Conservation (phyloP, 192 early-diverging fungal genomes). For the Geosiphon pyriformis region DNA sequence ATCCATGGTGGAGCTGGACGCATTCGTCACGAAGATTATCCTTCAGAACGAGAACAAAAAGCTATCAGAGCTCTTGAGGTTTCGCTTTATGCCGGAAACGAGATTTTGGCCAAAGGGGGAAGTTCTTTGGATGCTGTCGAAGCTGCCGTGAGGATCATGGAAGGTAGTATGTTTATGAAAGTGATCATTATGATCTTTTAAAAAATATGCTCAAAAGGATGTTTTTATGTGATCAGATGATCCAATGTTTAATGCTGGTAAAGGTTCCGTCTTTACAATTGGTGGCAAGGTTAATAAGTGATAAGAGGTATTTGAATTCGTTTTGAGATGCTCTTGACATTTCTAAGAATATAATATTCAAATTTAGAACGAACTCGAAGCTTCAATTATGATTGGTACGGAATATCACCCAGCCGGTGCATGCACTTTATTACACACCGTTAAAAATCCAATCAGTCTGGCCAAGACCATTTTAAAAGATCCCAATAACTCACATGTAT, state of each 20-base stretch:
- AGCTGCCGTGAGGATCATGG: slow-evolving; percentile 29
- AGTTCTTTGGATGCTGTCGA: slow-evolving; percentile 33
- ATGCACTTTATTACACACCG: slow-evolving; percentile 28
- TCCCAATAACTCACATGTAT: slow-evolving; percentile 32
- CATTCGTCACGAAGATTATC: slow-evolving; percentile 24
- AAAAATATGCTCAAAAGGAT: no score
- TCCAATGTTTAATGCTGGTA: slow-evolving; percentile 48
- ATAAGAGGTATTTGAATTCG: not conserved
- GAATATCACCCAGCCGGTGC: slow-evolving; percentile 31
- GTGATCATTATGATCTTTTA: no score
- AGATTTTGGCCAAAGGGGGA: slow-evolving; percentile 28
- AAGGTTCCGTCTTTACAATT: slow-evolving; percentile 38
- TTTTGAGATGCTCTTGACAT: no score
- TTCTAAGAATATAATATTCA: no score
- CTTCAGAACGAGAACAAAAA: slow-evolving; percentile 20
- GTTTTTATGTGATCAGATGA: slow-evolving; percentile 28
- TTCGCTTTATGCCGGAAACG: slow-evolving; percentile 30
- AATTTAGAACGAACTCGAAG: slow-evolving; percentile 29
- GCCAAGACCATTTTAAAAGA: slow-evolving; percentile 30
- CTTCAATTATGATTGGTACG: slow-evolving; percentile 41
- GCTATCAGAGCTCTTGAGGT: slow-evolving; percentile 27
- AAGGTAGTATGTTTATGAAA: no score
- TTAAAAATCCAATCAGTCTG: slow-evolving; percentile 42
- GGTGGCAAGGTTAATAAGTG: slow-evolving; percentile 31
- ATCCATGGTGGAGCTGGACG: slow-evolving; percentile 38